phyloP scores from a whole-genome alignment of 2,329 filamentous ascomycete species.

The Fusarium chlamydosporum region DNA sequence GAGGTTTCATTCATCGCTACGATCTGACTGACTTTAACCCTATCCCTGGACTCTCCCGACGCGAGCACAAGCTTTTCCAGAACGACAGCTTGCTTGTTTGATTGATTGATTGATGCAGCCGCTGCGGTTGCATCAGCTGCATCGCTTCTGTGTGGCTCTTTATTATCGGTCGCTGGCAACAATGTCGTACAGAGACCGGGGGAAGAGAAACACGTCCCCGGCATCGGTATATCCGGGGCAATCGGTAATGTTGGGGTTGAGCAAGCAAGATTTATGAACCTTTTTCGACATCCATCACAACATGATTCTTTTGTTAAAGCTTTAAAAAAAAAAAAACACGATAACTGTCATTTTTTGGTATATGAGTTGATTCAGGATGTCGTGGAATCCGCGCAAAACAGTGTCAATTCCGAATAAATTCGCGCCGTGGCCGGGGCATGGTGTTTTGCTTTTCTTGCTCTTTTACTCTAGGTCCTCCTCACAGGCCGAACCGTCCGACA shows the following conservation, averaged over 20 bases:
- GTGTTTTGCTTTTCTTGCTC: slow-evolving; percentile 6
- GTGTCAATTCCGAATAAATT: slow-evolving; percentile 30
- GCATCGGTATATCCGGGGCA: slow-evolving; percentile 36
- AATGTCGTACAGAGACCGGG: slow-evolving; percentile 8
- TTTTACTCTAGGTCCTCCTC: not conserved
- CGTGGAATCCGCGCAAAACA: slow-evolving; percentile 21
- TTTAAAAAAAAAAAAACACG: not conserved
- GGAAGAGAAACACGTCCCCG: slow-evolving; percentile 11
- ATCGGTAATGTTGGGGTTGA: slow-evolving; percentile 36
- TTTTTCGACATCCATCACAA: not conserved
- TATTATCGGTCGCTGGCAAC: slow-evolving; percentile 10
- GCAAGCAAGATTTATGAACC: not conserved
- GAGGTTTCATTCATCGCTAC: slow-evolving; percentile 20
- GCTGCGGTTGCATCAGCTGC: slow-evolving; percentile 6
- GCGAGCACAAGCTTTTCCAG: slow-evolving; percentile 6
- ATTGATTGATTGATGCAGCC: slow-evolving; percentile 28
- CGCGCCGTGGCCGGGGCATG: slow-evolving; percentile 21
- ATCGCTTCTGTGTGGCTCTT: slow-evolving; percentile 12
- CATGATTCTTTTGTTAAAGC: not conserved
- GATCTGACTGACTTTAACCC: slow-evolving; percentile 4
- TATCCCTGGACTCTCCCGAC: slow-evolving; percentile 9
- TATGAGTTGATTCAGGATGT: not conserved
- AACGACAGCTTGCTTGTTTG: not conserved
- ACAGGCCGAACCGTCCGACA: slow-evolving; percentile 31
- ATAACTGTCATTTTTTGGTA: not conserved